A percentile compares a stretch with the other conserved stretches of the same genome.
phyloP scores from a whole-genome alignment of 2,329 filamentous ascomycete species.

The Xylariaceae sp. region DNA sequence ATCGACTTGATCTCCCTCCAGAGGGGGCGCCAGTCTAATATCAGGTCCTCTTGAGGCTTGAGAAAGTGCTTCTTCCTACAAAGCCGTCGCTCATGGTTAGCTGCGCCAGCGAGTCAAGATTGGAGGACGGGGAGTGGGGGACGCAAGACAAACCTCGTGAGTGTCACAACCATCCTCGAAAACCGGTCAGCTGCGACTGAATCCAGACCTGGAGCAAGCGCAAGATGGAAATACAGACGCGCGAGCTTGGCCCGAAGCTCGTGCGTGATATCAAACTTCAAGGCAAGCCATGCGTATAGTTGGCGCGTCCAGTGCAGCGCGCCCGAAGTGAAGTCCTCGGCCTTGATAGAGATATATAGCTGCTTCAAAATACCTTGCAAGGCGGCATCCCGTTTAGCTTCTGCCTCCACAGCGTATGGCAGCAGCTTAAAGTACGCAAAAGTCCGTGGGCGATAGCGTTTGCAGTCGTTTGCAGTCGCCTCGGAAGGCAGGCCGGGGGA shows the following conservation, averaged over 20 bases:
- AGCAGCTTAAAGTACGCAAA: slow-evolving; percentile 90
- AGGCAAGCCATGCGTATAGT: slow-evolving; percentile 86
- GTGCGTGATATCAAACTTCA: slow-evolving; percentile 95
- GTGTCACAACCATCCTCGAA: slow-evolving; percentile 88
- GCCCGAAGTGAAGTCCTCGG: slow-evolving; percentile 89
- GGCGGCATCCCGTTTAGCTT: slow-evolving; percentile 69
- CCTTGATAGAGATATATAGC: slow-evolving; percentile 84
- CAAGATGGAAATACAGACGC: slow-evolving; percentile 89
- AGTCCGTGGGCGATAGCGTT: slow-evolving; percentile 76
- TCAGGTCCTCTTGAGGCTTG: slow-evolving; percentile 81
- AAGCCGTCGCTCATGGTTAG: slow-evolving; percentile 12
- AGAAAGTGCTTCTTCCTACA: slow-evolving; percentile 89
- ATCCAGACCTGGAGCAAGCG: slow-evolving; percentile 85
- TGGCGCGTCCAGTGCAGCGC: slow-evolving; percentile 97
- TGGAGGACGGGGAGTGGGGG: background rate
- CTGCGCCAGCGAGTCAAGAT: background rate
- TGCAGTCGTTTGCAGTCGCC: slow-evolving; percentile 44
- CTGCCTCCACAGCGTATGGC: slow-evolving; percentile 82
- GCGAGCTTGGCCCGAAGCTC: slow-evolving; percentile 78
- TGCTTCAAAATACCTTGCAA: slow-evolving; percentile 86
- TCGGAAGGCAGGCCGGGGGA: slow-evolving; percentile 65
- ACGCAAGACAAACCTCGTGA: slow-evolving; percentile 70
- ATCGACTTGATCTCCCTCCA: slow-evolving; percentile 91
- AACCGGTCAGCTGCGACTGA: slow-evolving; percentile 79
- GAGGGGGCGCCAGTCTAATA: slow-evolving; percentile 85